Conservation (phyloP, 2,329 filamentous ascomycete species). For the Xylaria digitata region DNA sequence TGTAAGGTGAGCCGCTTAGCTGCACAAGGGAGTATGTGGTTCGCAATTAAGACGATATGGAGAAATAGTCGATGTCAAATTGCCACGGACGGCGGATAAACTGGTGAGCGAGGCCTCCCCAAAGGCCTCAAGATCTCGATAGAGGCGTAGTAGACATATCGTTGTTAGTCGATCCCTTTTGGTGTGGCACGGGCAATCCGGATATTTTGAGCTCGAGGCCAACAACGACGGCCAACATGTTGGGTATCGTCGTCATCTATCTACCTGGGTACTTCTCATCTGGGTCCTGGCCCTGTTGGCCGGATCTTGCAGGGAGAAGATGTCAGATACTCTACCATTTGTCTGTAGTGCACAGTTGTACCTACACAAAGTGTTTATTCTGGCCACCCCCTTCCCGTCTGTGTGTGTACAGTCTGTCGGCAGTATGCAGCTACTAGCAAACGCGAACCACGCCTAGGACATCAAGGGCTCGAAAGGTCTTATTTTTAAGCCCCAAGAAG, state of each 20-base stretch:
- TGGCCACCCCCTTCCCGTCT: constrained; percentile 17
- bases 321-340: constrained; percentile 35
- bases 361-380: constrained; percentile 11
- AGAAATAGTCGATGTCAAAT: constrained; percentile 42
- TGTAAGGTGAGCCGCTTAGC: constrained; percentile 27
- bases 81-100: constrained; percentile 49
- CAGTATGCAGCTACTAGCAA: constrained; percentile 37
- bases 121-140: constrained; percentile 26
- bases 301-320: constrained; percentile 30
- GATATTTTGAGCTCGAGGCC: constrained; percentile 32
- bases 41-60: constrained; percentile 39
- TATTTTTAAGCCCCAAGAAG: constrained; percentile 31
- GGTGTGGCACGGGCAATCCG: constrained; percentile 37
- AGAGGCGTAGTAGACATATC: constrained; percentile 29
- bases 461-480: constrained; percentile 28
- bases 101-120: constrained; percentile 30
- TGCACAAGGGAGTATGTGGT: constrained; percentile 32
- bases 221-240: constrained; percentile 26
- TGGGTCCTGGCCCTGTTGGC: constrained; percentile 24
- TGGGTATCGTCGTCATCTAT: constrained; percentile 12
- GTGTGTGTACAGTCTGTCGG: constrained; percentile 21
- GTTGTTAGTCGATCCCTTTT: constrained; percentile 21
- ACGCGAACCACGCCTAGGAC: constrained; percentile 32
- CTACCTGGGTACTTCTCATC: constrained; percentile 13
- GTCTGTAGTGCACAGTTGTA: constrained; percentile 17